These are phyloP conservation scores for Suillus sp. DNA, from an alignment of 768 basidiomycete species.

Conservation along the genomic window DNA sequence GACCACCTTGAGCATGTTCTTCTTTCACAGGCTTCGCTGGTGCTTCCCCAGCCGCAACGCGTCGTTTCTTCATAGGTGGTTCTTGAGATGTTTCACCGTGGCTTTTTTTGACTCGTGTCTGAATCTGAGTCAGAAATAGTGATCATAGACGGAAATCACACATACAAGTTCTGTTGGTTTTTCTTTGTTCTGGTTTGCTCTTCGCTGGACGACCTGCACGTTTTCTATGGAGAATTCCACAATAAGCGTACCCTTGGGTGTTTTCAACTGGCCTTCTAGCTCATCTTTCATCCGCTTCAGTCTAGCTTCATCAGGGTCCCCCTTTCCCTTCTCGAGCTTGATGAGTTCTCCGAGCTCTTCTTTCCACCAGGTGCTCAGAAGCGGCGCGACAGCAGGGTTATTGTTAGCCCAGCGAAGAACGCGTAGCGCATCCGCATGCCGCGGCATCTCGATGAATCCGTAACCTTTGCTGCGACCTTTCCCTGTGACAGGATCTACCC, in stretches of 20 bases:
- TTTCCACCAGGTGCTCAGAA: constrained; percentile 86
- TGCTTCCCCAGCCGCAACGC: constrained; percentile 28
- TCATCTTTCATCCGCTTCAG: constrained; percentile 63
- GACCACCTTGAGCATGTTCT: constrained; percentile 32
- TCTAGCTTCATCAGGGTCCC: constrained; percentile 49
- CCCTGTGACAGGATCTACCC: constrained; percentile 85
- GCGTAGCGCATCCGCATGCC: constrained; percentile 87
- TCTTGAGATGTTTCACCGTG: constrained; percentile 29
- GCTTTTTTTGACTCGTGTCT: constrained; percentile 12
- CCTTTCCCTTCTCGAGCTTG: constrained; percentile 53
- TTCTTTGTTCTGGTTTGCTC: constrained; percentile 55
- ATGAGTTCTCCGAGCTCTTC: constrained; percentile 67
- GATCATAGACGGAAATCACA: not conserved
- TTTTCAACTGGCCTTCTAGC: constrained; percentile 42
- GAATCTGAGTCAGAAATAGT: constrained; percentile 3
- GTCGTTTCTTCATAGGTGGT: constrained; percentile 44
- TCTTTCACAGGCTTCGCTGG: constrained; percentile 27
- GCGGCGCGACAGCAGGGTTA: constrained; percentile 60
- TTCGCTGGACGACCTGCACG: constrained; percentile 80
- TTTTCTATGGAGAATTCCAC: constrained; percentile 99
- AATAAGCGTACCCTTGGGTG: constrained; percentile 58
- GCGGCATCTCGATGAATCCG: constrained; percentile 90
- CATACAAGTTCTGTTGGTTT: constrained; percentile 23
- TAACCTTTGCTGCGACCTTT: constrained; percentile 92
- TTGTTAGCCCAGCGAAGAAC: constrained; percentile 95